A percentile compares a stretch with the other conserved stretches of the same genome.
These are phyloP conservation scores for Podaxis sp. DNA, from an alignment of 768 basidiomycete species.

Conservation along the genomic window DNA sequence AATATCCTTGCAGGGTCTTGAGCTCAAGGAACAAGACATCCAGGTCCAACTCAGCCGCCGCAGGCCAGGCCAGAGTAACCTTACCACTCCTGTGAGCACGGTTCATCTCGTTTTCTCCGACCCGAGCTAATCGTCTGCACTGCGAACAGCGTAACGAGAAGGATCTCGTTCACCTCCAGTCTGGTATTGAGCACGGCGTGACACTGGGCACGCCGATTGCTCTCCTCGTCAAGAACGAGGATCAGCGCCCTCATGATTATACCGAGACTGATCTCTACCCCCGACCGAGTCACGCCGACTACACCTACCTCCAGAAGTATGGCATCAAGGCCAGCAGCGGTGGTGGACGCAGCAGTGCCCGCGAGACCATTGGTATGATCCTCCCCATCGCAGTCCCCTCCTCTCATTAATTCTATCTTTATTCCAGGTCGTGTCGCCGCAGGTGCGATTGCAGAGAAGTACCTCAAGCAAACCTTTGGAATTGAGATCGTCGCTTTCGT, in stretches of 20 bases:
- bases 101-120: slow-evolving; percentile 7
- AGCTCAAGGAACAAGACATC: slow-evolving; percentile 78
- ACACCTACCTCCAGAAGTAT: slow-evolving; percentile 97
- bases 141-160: slow-evolving; percentile 83
- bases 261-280: slow-evolving; percentile 98
- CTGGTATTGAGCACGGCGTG: slow-evolving; percentile 89
- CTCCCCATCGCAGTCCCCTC: neutral
- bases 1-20: slow-evolving; percentile 63
- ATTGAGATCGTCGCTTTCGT: slow-evolving; percentile 98
- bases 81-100: slow-evolving; percentile 86
- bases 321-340: slow-evolving; percentile 97
- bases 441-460: slow-evolving; percentile 96
- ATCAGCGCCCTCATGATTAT: slow-evolving; percentile 98
- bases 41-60: slow-evolving; percentile 90
- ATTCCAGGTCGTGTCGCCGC: slow-evolving; percentile 88
- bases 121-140: slow-evolving; percentile 7
- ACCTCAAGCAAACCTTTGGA: slow-evolving; percentile 82
- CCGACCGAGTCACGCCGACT: slow-evolving; percentile 96
- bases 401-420: neutral
- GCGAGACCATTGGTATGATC: slow-evolving; percentile 87
- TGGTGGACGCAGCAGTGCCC: slow-evolving; percentile 91
- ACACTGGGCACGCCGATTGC: slow-evolving; percentile 98
- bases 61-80: slow-evolving; percentile 92
- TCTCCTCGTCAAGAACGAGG: slow-evolving; percentile 95
- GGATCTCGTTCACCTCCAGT: slow-evolving; percentile 91